phyloP scores from a whole-genome alignment of 441 rosid species.

The Hura crepitans region DNA sequence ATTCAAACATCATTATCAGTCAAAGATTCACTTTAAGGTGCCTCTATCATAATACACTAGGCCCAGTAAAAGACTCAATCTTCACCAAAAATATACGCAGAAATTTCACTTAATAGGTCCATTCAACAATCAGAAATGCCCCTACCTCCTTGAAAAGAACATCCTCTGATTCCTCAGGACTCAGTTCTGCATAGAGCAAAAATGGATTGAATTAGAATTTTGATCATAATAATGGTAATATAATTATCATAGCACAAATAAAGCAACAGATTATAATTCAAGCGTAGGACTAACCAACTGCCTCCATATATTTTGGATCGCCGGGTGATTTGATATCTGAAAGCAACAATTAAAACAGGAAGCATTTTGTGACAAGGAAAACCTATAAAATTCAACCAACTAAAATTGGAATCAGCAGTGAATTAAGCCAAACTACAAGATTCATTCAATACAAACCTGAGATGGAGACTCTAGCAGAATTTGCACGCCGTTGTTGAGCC shows the following conservation, averaged over 20 bases:
- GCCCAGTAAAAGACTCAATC: neutral
- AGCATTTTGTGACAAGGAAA: neutral
- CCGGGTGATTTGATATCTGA: constrained; percentile 79
- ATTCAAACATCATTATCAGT: constrained; percentile 3
- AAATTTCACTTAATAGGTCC: constrained; percentile 1
- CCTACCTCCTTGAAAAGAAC: constrained; percentile 96
- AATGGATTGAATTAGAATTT: neutral
- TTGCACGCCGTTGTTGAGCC: constrained; percentile 78
- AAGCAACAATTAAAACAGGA: constrained; percentile 25
- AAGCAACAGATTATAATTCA: too few relatives aligned
- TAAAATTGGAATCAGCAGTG: neutral
- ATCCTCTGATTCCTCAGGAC: constrained; percentile 96
- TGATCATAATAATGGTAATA: constrained; percentile 2
- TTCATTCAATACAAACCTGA: constrained; percentile 45
- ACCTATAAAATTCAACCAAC: neutral
- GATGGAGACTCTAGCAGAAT: constrained; percentile 56
- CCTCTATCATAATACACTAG: neutral
- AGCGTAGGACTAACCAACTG: constrained; percentile 64
- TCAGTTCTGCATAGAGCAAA: constrained; percentile 58
- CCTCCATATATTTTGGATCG: constrained; percentile 78
- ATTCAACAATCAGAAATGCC: constrained; percentile 24
- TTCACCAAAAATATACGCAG: neutral
- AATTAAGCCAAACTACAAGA: constrained; percentile 17
- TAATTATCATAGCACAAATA: neutral
- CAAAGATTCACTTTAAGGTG: neutral